Evolutionary conservation across 768 basidiomycete genomes (phyloP).

Genomic region (Tricholoma saponaceum): DNA sequence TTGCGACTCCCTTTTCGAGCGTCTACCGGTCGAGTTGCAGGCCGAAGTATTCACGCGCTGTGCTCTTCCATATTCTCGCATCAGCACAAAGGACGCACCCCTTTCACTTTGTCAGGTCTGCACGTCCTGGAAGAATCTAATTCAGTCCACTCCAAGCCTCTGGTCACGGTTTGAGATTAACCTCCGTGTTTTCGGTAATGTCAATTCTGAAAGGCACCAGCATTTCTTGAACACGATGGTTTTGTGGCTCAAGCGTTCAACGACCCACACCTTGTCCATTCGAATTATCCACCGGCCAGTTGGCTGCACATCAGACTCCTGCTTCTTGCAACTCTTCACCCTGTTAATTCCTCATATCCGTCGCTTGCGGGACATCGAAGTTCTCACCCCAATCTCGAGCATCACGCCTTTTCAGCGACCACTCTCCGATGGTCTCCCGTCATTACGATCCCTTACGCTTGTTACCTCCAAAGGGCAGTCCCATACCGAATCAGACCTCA

Average conservation of each 20-base stretch:
- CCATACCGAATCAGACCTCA: constrained; percentile 15
- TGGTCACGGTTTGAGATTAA: constrained; percentile 45
- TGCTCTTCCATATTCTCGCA: constrained; percentile 27
- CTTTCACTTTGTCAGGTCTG: constrained; percentile 37
- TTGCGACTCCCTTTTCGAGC: constrained; percentile 22
- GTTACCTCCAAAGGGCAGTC: constrained; percentile 21
- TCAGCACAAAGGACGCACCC: constrained; percentile 31
- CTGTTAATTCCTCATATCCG: constrained; percentile 27
- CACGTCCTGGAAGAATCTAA: constrained; percentile 37
- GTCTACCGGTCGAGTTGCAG: constrained; percentile 41
- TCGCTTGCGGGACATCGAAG: constrained; percentile 34
- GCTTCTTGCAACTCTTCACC: constrained; percentile 18
- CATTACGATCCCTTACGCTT: constrained; percentile 28
- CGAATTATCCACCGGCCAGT: constrained; percentile 23
- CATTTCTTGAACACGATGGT: constrained; percentile 21
- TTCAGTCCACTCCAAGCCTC: constrained; percentile 34
- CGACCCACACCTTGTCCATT: constrained; percentile 27
- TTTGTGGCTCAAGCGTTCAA: constrained; percentile 36
- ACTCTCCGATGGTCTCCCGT: constrained; percentile 17
- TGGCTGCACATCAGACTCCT: constrained; percentile 1
- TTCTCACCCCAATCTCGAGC: constrained; percentile 28
- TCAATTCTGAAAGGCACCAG: constrained; percentile 7
- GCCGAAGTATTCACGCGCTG: constrained; percentile 43
- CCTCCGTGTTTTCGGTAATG: constrained; percentile 15
- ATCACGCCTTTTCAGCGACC: constrained; percentile 20